Conservation (phyloP, 2,329 filamentous ascomycete species). For the Cordyceps sp. region DNA sequence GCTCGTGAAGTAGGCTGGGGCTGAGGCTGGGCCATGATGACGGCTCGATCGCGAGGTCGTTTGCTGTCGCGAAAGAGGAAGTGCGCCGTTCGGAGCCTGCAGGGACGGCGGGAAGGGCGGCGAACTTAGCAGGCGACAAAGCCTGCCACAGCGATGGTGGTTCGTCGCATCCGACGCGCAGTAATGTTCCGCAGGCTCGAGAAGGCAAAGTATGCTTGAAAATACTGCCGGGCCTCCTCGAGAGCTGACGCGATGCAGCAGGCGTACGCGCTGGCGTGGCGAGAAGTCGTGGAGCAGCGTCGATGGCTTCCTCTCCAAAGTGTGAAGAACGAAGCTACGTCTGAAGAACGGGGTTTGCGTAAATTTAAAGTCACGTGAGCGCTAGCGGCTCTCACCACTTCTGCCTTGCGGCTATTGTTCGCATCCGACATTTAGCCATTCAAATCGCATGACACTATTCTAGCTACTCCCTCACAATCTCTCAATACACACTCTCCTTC, state of each 20-base stretch:
- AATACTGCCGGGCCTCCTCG: neutral
- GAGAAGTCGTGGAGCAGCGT: conserved; percentile 9
- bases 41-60: neutral
- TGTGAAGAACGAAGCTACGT: conserved; percentile 14
- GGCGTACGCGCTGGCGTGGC: conserved; percentile 8
- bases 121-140: conserved; percentile 26
- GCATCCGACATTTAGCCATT: neutral
- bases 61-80: conserved; percentile 3
- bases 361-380: conserved; percentile 27
- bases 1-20: conserved; percentile 30
- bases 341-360: conserved; percentile 15
- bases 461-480: too few species aligned
- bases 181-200: conserved; percentile 2
- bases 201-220: too few species aligned
- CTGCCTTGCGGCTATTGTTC: neutral
- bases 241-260: conserved; percentile 3
- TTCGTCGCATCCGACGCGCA: conserved; percentile 29
- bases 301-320: conserved; percentile 9
- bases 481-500: too few species aligned
- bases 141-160: conserved; percentile 29
- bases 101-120: conserved; percentile 6
- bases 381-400: conserved; percentile 4
- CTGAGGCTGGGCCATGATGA: conserved; percentile 42
- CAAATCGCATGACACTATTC: neutral
- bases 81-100: conserved; percentile 1